Evolutionary conservation across 2,329 filamentous ascomycete species (phyloP).

Genomic region (Proliferodiscus dingleyae): DNA sequence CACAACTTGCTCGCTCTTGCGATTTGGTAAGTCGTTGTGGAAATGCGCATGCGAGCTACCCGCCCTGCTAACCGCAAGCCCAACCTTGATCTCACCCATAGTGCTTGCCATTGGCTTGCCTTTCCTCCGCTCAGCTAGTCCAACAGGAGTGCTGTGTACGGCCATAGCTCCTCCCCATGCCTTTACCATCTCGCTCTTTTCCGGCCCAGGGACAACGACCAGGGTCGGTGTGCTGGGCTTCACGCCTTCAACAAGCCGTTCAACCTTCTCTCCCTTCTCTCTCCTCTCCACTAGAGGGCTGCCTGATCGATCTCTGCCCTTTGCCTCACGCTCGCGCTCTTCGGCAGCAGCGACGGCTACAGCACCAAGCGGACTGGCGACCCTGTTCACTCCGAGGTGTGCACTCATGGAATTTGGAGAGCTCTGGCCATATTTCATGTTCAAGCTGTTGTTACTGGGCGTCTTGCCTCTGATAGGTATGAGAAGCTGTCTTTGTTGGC

Average conservation of each 20-base stretch:
- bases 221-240: constrained; percentile 25
- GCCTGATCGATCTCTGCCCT: not conserved
- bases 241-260: constrained; percentile 17
- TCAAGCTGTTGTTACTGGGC: constrained; percentile 1
- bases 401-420: constrained; percentile 10
- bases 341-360: constrained; percentile 17
- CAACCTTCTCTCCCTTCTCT: constrained; percentile 4
- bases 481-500: constrained; percentile 55
- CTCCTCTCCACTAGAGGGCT: constrained; percentile 1
- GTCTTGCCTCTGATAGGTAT: constrained; percentile 43
- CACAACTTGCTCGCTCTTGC: constrained; percentile 50
- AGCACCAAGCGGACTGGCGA: constrained; percentile 16
- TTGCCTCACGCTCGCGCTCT: constrained; percentile 8
- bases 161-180: constrained; percentile 13
- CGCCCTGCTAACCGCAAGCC: constrained; percentile 21
- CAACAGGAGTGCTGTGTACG: constrained; percentile 4
- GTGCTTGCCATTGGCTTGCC: constrained; percentile 8
- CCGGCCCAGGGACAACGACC: constrained; percentile 20
- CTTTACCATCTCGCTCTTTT: constrained; percentile 8
- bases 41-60: not conserved
- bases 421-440: constrained; percentile 6
- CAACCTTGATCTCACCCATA: constrained; percentile 20
- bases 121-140: constrained; percentile 33
- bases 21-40: constrained; percentile 33
- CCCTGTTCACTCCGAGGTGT: constrained; percentile 2